Evolutionary conservation across 2,329 filamentous ascomycete genomes (phyloP).

Genomic region (Blumeriella jaapii): DNA sequence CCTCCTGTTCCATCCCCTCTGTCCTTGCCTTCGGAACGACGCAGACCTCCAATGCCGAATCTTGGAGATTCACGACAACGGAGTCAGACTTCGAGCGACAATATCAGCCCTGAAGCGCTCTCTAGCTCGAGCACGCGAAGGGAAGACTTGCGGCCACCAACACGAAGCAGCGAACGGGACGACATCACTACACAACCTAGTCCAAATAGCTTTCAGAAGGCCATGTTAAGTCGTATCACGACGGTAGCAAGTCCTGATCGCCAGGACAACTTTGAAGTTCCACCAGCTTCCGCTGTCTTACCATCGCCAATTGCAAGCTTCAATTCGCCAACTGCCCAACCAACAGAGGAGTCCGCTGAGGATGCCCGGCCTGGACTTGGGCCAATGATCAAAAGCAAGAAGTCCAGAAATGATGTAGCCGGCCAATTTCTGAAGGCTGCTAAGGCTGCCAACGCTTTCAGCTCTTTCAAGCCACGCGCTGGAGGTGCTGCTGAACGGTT

Average conservation of each 20-base stretch:
- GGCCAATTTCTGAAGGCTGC: slow-evolving; percentile 73
- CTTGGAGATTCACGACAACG: slow-evolving; percentile 24
- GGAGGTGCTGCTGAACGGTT: slow-evolving; percentile 79
- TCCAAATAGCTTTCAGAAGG: slow-evolving; percentile 8
- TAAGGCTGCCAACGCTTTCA: slow-evolving; percentile 44
- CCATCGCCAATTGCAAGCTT: neutral
- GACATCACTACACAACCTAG: neutral
- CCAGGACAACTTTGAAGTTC: neutral
- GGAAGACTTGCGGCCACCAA: slow-evolving; percentile 26
- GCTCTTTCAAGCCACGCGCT: slow-evolving; percentile 72
- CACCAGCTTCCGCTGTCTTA: slow-evolving; percentile 1
- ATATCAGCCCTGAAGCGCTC: slow-evolving; percentile 28
- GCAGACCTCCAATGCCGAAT: slow-evolving; percentile 26
- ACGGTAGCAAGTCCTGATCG: slow-evolving; percentile 1
- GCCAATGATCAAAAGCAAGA: slow-evolving; percentile 85
- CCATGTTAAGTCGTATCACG: too few species aligned
- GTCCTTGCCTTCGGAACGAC: slow-evolving; percentile 24
- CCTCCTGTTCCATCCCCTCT: slow-evolving; percentile 24
- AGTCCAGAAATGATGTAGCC: slow-evolving; percentile 60
- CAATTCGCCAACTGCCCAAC: slow-evolving; percentile 5
- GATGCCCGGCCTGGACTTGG: slow-evolving; percentile 63
- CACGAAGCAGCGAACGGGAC: slow-evolving; percentile 25
- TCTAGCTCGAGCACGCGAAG: slow-evolving; percentile 27
- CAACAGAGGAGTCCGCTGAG: slow-evolving; percentile 18
- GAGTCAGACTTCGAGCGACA: slow-evolving; percentile 18